Evolutionary conservation across 106 monocot genomes (phyloP).

Genomic region (Iris macrosiphon): DNA sequence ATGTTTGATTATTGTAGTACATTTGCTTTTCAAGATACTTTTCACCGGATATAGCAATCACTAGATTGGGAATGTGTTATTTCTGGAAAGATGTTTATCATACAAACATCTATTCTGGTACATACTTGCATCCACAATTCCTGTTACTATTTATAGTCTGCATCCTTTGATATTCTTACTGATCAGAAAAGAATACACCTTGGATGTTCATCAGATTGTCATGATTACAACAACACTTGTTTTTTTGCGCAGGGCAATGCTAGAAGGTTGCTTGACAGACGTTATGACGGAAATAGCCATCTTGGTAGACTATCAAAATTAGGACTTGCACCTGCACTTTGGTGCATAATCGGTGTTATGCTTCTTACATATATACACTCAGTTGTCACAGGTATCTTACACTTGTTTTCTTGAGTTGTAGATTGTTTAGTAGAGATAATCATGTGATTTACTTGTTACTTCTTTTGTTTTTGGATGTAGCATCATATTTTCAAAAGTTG

Average conservation of each 20-base stretch:
- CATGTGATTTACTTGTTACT: neutral
- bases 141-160: no score
- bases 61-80: no score
- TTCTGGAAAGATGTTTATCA: no score
- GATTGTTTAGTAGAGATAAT: neutral
- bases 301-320: slow-evolving; percentile 79
- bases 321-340: slow-evolving; percentile 93
- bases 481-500: slow-evolving; percentile 39
- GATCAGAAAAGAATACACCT: no score
- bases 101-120: no score
- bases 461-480: slow-evolving; percentile 31
- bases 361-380: slow-evolving; percentile 83
- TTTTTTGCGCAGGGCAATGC: slow-evolving; percentile 80
- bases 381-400: slow-evolving; percentile 63
- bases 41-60: no score
- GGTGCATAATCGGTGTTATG: slow-evolving; percentile 59
- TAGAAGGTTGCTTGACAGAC: slow-evolving; percentile 74
- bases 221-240: neutral
- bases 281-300: slow-evolving; percentile 56
- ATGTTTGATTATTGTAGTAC: no score
- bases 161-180: neutral
- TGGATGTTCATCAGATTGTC: neutral
- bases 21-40: no score
- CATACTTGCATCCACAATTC: no score
- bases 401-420: slow-evolving; percentile 2